Base-by-base conservation (phyloP, 805 yeast genomes). In the Cyberlindnera suaveolens region DNA sequence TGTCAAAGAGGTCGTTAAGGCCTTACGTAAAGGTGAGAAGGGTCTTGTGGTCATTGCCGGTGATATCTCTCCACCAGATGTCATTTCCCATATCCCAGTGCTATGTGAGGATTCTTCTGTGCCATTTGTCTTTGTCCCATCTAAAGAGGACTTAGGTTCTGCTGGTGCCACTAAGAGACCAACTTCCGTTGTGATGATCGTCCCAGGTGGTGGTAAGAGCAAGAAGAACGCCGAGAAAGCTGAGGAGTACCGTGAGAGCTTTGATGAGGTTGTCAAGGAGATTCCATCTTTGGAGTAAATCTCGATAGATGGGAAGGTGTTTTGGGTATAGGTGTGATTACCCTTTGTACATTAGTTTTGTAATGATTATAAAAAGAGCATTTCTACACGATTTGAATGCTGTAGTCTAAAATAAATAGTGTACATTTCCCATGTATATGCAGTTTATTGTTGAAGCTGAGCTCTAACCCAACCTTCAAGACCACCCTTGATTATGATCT, bases 151-250 rank as follows among this genome's bases (percentile, higher is more conserved):
- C 63, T 77, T 93, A 53, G 99, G 99, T 31, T 85, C 96, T 50
- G 99, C 99, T 20, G 98, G 98, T 62, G 96, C 97, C 49, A 93
- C 99, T 45, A 93, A 93, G 75, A 85, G 99, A 75, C 98, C 99
- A 56, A 93, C 99, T 32, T 88, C 97, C 32, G 90, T 96, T 65
- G 96, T 93, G 27, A 87, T 93, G 88, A 78, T 93, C 56, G 93
- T 90, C 43, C 99, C 99, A 57, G 96, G 96, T 45, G 95, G 96
- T 44, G 89, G 90, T 47, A 77, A 85, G 60, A 84, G 81, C 72
- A 84, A 82, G 66, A 82, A 79, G 56, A 75, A 71, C 46, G 77
- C 77, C 53, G 74, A 77, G 45, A 77, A 80, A 63, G 78, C 88
- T 51, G 87, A 80, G 52, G 97, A 91, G 61, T 93, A 93, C 76